These are phyloP conservation scores for Ophiostoma sp. DNA, from an alignment of 2,329 filamentous ascomycete genomes.

Conservation along the genomic window DNA sequence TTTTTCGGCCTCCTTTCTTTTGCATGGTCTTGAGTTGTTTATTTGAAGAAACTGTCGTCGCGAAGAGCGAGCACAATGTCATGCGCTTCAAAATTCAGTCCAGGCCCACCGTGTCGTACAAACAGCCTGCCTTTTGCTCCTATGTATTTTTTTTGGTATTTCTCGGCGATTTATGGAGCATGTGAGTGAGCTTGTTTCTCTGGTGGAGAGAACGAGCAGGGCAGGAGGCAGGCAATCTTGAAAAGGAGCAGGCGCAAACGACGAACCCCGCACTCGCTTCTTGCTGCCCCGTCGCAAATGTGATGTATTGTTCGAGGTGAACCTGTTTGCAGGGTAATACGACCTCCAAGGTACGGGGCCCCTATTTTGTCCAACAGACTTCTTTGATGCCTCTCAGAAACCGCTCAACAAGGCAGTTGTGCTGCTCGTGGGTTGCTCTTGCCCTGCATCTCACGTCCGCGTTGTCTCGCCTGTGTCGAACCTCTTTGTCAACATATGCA, in stretches of 20 bases:
- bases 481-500: not conserved
- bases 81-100: not conserved
- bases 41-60: not conserved
- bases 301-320: not conserved
- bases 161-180: not conserved
- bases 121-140: not conserved
- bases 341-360: not conserved
- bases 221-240: not conserved
- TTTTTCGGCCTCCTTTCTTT: not conserved
- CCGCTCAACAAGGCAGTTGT: slow-evolving; percentile 3
- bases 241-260: not conserved
- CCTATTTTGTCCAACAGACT: not conserved
- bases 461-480: not conserved
- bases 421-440: not conserved
- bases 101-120: not conserved
- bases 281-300: not conserved
- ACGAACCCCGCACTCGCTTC: slow-evolving; percentile 17
- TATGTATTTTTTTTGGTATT: not conserved
- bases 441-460: not conserved
- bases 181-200: not conserved
- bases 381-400: not conserved
- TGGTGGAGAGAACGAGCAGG: not conserved
- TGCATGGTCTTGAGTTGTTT: not conserved
- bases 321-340: not conserved
- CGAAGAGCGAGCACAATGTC: not conserved